These are phyloP conservation scores for Polygonum aviculare DNA, from an alignment of 148 eudicot species.

Conservation along the genomic window DNA sequence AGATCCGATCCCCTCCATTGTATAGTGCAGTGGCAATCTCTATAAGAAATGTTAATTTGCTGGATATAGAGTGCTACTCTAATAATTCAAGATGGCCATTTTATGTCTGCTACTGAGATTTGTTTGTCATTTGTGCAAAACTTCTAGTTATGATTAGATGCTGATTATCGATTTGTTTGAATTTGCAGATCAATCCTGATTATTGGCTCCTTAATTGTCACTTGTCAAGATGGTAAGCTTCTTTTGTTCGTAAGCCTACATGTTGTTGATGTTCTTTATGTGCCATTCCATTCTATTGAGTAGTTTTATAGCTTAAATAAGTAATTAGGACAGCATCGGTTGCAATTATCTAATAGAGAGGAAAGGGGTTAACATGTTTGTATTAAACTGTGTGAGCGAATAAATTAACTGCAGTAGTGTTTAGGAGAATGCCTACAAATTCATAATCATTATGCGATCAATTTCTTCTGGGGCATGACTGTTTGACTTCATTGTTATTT, in stretches of 20 bases:
- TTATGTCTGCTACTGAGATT: background rate
- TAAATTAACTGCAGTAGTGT: background rate
- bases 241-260: background rate
- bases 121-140: background rate
- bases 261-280: background rate
- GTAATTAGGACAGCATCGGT: background rate
- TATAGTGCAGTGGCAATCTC: background rate
- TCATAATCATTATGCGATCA: background rate
- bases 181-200: background rate
- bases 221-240: constrained; percentile 1
- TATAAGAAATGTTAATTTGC: background rate
- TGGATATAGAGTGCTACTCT: background rate
- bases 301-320: background rate
- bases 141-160: background rate
- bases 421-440: background rate
- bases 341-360: background rate
- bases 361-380: background rate
- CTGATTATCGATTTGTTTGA: background rate
- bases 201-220: background rate
- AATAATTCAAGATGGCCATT: background rate
- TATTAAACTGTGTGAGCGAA: background rate
- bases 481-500: background rate
- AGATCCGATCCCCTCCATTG: background rate
- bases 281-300: background rate
- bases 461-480: background rate